phyloP scores from a whole-genome alignment of 352 stramenopile species.

The Pythium oligandrum region DNA sequence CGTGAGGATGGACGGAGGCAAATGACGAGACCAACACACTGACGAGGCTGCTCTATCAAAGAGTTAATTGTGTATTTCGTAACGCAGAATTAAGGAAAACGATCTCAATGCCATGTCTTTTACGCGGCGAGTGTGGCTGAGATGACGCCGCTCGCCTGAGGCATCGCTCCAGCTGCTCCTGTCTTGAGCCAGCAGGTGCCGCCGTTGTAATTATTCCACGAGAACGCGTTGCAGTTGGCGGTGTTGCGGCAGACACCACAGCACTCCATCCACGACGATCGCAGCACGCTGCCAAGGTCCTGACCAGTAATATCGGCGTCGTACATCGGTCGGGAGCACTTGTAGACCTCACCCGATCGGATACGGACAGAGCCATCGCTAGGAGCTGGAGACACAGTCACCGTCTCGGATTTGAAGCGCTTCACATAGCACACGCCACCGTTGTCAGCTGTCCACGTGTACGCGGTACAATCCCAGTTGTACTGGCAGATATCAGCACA shows the following conservation, averaged over 20 bases:
- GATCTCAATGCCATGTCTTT: no score
- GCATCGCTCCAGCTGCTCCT: not conserved
- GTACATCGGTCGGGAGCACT: not conserved
- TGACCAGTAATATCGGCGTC: not conserved
- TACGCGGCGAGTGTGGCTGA: no score
- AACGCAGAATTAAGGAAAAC: no score
- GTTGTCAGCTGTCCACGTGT: not conserved
- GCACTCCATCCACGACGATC: slow-evolving; percentile 23
- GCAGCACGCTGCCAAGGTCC: slow-evolving; percentile 33
- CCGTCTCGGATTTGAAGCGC: not conserved
- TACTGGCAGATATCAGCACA: not conserved
- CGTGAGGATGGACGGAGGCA: no score
- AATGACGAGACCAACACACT: no score
- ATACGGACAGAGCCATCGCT: not conserved
- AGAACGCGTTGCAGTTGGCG: not conserved
- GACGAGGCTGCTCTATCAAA: no score
- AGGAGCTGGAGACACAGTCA: not conserved
- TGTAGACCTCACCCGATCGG: not conserved
- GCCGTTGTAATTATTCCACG: slow-evolving; percentile 40
- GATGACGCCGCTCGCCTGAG: no score
- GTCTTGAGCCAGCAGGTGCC: slow-evolving; percentile 46
- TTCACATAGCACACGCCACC: not conserved
- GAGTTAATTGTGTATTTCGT: no score
- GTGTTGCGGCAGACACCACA: not conserved
- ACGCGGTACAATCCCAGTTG: not conserved